phyloP scores from a whole-genome alignment of 1,284 basidiomycete genomes.

The Macrocybe sp. region DNA sequence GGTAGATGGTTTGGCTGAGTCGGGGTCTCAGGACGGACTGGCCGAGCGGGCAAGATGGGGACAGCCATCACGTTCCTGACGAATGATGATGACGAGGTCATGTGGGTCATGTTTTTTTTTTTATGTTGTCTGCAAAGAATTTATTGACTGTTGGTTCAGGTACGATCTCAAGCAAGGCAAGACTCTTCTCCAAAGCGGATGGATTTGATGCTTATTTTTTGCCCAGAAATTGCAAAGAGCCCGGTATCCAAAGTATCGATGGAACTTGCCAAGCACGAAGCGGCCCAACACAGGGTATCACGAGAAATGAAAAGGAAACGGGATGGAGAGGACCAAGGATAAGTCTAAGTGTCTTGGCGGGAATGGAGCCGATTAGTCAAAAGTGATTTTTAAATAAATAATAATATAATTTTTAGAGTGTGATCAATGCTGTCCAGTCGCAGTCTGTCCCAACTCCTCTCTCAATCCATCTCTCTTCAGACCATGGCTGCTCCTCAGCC shows the following conservation, averaged over 20 bases:
- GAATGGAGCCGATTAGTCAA: too few species aligned
- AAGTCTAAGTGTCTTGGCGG: constrained; percentile 12
- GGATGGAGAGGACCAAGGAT: constrained; percentile 68
- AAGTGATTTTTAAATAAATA: not conserved
- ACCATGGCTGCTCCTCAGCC: constrained; percentile 6
- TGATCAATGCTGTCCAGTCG: not conserved
- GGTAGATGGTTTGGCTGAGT: constrained; percentile 5
- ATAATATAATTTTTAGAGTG: not conserved
- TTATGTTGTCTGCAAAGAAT: constrained; percentile 13
- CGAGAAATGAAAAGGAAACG: constrained; percentile 90
- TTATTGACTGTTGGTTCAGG: constrained; percentile 35
- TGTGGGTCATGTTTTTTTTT: constrained; percentile 55
- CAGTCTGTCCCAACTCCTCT: constrained; percentile 4
- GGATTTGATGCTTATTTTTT: constrained; percentile 2
- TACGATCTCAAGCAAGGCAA: constrained; percentile 86
- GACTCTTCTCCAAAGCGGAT: constrained; percentile 9
- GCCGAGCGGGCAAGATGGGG: constrained; percentile 94
- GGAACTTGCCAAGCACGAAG: constrained; percentile 86
- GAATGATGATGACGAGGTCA: constrained; percentile 94
- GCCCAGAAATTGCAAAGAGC: constrained; percentile 84
- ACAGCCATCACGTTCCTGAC: constrained; percentile 93
- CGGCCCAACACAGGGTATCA: constrained; percentile 84
- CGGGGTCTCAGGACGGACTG: constrained; percentile 72
- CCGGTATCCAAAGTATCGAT: constrained; percentile 85
- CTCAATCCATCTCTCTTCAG: constrained; percentile 6